Evolutionary conservation across 1,284 basidiomycete species (phyloP).

Genomic region (Naganishia albida): DNA sequence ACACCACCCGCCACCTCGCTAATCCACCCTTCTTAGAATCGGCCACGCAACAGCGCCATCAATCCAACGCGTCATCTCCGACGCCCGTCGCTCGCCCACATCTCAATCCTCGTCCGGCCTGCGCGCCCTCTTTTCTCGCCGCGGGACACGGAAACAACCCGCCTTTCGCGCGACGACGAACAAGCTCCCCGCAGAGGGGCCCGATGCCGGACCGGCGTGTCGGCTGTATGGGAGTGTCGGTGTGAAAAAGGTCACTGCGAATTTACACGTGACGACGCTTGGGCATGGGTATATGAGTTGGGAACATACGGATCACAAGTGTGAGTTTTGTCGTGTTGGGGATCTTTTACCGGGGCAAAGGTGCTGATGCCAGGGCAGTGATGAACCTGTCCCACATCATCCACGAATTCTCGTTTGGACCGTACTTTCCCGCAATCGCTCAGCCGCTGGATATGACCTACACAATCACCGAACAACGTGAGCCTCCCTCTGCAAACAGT

Average conservation of each 20-base stretch:
- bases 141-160: conserved; percentile 48
- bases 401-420: conserved; percentile 94
- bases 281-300: conserved; percentile 89
- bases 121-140: conserved; percentile 40
- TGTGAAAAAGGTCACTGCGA: conserved; percentile 90
- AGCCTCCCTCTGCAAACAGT: conserved; percentile 49
- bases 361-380: conserved; percentile 57
- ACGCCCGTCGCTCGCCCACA: conserved; percentile 29
- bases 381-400: conserved; percentile 98
- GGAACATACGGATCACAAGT: conserved; percentile 80
- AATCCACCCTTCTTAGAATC: conserved; percentile 16
- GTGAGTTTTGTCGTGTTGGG: conserved; percentile 57
- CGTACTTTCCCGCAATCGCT: conserved; percentile 90
- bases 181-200: conserved; percentile 58
- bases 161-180: conserved; percentile 71
- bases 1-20: neutral
- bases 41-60: conserved; percentile 1
- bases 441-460: conserved; percentile 92
- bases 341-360: neutral
- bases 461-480: conserved; percentile 76
- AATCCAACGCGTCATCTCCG: conserved; percentile 23
- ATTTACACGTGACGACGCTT: conserved; percentile 84
- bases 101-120: conserved; percentile 42
- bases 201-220: conserved; percentile 64
- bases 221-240: conserved; percentile 79